Evolutionary conservation across 768 basidiomycete species (phyloP).

Genomic region (Trametes villosa): DNA sequence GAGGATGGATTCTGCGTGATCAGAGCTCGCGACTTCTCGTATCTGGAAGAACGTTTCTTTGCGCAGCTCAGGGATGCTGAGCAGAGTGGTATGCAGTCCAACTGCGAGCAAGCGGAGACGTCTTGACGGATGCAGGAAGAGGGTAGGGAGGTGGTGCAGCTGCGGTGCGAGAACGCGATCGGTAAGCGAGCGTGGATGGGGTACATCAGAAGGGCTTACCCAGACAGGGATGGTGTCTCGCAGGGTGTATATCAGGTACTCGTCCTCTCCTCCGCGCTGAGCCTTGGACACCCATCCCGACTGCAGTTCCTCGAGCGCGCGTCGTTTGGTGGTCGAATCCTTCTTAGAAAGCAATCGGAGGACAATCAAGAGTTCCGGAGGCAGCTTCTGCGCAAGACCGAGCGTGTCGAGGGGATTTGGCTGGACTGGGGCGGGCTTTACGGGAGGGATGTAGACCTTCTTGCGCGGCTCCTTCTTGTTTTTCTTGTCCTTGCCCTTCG

Average conservation of each 20-base stretch:
- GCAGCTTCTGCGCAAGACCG: constrained; percentile 73
- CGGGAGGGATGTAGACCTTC: constrained; percentile 87
- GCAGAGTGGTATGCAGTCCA: constrained; percentile 64
- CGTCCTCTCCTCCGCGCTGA: constrained; percentile 47
- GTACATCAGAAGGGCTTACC: constrained; percentile 55
- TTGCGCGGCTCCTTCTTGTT: constrained; percentile 69
- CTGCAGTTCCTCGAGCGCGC: constrained; percentile 85
- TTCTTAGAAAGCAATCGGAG: constrained; percentile 87
- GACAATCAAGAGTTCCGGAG: constrained; percentile 82
- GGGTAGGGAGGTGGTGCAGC: constrained; percentile 85
- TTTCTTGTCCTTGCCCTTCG: constrained; percentile 58
- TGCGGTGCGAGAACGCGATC: constrained; percentile 33
- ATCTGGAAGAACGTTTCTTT: constrained; percentile 56
- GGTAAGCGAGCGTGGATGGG: neutral
- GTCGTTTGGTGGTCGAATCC: constrained; percentile 80
- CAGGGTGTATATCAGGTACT: constrained; percentile 41
- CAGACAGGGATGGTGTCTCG: constrained; percentile 84
- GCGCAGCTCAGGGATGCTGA: constrained; percentile 55
- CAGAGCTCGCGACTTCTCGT: constrained; percentile 44
- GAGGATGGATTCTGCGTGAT: constrained; percentile 59
- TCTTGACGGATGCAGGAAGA: constrained; percentile 81
- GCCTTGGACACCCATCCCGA: constrained; percentile 65
- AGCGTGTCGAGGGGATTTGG: constrained; percentile 88
- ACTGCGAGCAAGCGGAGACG: constrained; percentile 68
- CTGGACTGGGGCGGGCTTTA: constrained; percentile 71